These are phyloP conservation scores for Cryptococcus deneoformans DNA, from an alignment of 1,284 basidiomycete genomes.

Conservation along the genomic window DNA sequence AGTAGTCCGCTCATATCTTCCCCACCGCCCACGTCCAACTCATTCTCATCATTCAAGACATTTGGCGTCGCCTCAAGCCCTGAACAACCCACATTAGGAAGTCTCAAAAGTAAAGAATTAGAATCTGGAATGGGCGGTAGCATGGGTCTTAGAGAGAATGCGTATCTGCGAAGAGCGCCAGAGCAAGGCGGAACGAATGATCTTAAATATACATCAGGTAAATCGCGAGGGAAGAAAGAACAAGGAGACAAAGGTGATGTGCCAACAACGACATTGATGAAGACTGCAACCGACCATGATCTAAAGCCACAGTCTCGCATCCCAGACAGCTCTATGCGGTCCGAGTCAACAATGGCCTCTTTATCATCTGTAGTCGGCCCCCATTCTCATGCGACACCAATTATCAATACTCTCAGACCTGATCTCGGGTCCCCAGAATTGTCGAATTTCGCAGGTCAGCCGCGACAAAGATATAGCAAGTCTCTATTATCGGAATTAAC, in stretches of 20 bases:
- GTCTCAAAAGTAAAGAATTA: slow-evolving; percentile 17
- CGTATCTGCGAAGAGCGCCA: slow-evolving; percentile 34
- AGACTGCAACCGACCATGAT: slow-evolving; percentile 17
- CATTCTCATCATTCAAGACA: slow-evolving; percentile 30
- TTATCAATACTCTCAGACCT: slow-evolving; percentile 5
- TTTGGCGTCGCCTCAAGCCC: slow-evolving; percentile 18
- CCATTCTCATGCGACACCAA: slow-evolving; percentile 5
- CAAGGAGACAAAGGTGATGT: slow-evolving; percentile 8
- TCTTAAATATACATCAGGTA: slow-evolving; percentile 9
- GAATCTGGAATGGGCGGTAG: slow-evolving; percentile 43
- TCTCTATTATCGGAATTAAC: slow-evolving; percentile 34
- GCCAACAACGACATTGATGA: slow-evolving; percentile 7
- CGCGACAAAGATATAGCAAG: slow-evolving; percentile 22
- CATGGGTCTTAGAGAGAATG: slow-evolving; percentile 33
- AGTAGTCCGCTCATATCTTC: background rate
- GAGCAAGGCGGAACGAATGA: slow-evolving; percentile 23
- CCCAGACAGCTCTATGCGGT: slow-evolving; percentile 11
- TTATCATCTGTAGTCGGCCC: slow-evolving; percentile 3
- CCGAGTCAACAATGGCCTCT: slow-evolving; percentile 19
- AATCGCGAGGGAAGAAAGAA: slow-evolving; percentile 1
- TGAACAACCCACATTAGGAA: slow-evolving; percentile 1
- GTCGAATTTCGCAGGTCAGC: background rate
- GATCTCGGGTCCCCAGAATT: slow-evolving; percentile 5
- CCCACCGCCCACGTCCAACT: slow-evolving; percentile 6
- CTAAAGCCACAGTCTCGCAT: background rate